These are phyloP conservation scores for Pichia manshurica DNA, from an alignment of 805 yeast species.

Conservation along the genomic window DNA sequence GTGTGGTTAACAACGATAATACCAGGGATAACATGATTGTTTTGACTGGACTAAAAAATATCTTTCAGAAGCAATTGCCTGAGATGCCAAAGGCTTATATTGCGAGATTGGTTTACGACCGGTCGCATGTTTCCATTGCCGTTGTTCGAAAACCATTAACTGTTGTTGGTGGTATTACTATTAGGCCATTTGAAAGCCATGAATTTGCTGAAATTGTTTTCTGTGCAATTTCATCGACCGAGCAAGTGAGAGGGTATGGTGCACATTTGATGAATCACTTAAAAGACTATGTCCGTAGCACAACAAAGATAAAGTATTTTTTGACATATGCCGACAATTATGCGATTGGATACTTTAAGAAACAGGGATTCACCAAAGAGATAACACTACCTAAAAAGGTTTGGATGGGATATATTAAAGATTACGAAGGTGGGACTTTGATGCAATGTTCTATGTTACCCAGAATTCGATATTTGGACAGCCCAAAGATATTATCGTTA, in stretches of 20 bases:
- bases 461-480: slow-evolving; percentile 78
- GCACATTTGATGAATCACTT: slow-evolving; percentile 98
- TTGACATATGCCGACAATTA: slow-evolving; percentile 97
- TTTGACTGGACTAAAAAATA: slow-evolving; percentile 89
- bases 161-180: slow-evolving; percentile 97
- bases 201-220: slow-evolving; percentile 97
- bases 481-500: slow-evolving; percentile 73
- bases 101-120: slow-evolving; percentile 87
- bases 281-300: slow-evolving; percentile 88
- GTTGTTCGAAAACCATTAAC: slow-evolving; percentile 89
- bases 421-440: slow-evolving; percentile 97
- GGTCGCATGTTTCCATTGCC: slow-evolving; percentile 93
- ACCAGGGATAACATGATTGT: slow-evolving; percentile 83
- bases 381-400: slow-evolving; percentile 75
- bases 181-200: slow-evolving; percentile 84
- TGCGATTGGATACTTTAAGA: slow-evolving; percentile 97
- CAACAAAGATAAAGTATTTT: slow-evolving; percentile 80
- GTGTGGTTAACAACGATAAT: slow-evolving; percentile 95
- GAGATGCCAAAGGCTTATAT: slow-evolving; percentile 98
- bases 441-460: slow-evolving; percentile 98
- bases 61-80: slow-evolving; percentile 95
- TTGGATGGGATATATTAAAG: slow-evolving; percentile 99
- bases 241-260: slow-evolving; percentile 97
- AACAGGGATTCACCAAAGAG: slow-evolving; percentile 97
- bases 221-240: slow-evolving; percentile 96